phyloP scores from a whole-genome alignment of 805 yeast species.

The Zygotorulaspora sp. region DNA sequence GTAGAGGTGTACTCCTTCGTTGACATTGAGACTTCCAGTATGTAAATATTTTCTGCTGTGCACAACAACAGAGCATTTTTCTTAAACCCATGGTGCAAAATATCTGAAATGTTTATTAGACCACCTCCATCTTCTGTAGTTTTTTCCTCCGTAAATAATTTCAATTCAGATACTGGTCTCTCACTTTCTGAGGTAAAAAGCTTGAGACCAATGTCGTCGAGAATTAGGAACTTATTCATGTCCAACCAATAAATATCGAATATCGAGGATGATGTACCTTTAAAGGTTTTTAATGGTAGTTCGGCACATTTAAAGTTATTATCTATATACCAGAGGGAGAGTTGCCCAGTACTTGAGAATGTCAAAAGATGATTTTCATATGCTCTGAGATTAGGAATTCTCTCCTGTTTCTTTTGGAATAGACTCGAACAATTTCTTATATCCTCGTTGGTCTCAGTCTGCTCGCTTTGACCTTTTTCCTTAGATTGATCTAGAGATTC shows the following conservation, averaged over 20 bases:
- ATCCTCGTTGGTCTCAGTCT: slow-evolving; percentile 2
- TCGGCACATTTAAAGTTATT: slow-evolving; percentile 14
- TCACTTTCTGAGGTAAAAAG: slow-evolving; percentile 15
- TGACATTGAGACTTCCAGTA: slow-evolving; percentile 8
- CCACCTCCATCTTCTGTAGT: neutral
- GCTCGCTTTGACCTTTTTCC: no score
- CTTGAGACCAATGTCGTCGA: slow-evolving; percentile 22
- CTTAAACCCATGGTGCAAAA: slow-evolving; percentile 25
- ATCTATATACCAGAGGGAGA: slow-evolving; percentile 17
- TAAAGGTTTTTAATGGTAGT: slow-evolving; percentile 14
- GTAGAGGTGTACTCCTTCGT: slow-evolving; percentile 2
- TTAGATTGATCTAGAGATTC: slow-evolving; percentile 4
- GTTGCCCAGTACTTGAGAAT: slow-evolving; percentile 9
- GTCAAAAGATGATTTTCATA: slow-evolving; percentile 10
- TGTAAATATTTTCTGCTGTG: slow-evolving; percentile 11
- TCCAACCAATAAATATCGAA: slow-evolving; percentile 29
- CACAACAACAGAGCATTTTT: slow-evolving; percentile 30
- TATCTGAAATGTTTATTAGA: slow-evolving; percentile 12
- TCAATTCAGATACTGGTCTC: slow-evolving; percentile 12
- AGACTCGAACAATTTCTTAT: slow-evolving; percentile 6
- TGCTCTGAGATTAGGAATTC: slow-evolving; percentile 8
- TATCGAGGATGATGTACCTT: slow-evolving; percentile 14
- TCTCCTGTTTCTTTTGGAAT: slow-evolving; percentile 5
- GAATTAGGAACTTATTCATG: slow-evolving; percentile 16
- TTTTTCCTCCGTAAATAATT: slow-evolving; percentile 12